Evolutionary conservation across 2,329 filamentous ascomycete species (phyloP), one percentile per base, ranked within the genome.

Genomic region (Colletotrichum orchidophilum): DNA sequence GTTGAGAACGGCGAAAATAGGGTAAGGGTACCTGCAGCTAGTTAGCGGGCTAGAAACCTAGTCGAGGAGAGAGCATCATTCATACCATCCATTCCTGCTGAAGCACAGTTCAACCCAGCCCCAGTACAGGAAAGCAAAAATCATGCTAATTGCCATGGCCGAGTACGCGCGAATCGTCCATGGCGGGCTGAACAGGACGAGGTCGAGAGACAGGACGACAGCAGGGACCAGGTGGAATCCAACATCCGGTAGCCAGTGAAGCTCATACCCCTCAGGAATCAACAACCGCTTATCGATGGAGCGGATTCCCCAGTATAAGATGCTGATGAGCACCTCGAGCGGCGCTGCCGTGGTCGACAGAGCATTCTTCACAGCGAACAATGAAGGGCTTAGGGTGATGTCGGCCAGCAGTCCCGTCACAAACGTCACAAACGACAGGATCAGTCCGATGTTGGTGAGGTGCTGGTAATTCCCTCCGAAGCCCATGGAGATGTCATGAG

Each of bases 41-140:
- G 68, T 75, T 58, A 76, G 64, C 46, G 31, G 53, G 53, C 75
- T 80, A 85, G n/a, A 4, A 55, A 26, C 35, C 24, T 15, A 21
- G 31, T 53, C 21, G 31, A 26, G 8, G 13, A 13, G 18, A 29
- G 1, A 15, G 18, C 27, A 35, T 54, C 26, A 31, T 39, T 81
- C 87, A 79, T 78, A 90, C 89, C 85, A 88, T 77, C 91, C 89
- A 75, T 94, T 94, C 70, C 87, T 83, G 54, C 84, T 85, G 75
- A 88, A 93, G 82, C 92, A 94, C 27, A 89, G 85, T 80, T 95
- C 92, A 27, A 94, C 88, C 93, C 93, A 95, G 73, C 87, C 87
- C 92, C 92, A 95, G 80, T 95, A 95, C 3, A 82, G 78, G 72
- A 93, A 89, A 0, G 91, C 92, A 53, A 94, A 80, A 2, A 74